Evolutionary conservation across 345 rosid species (phyloP).

Genomic region (Eucalyptus cladocalyx): DNA sequence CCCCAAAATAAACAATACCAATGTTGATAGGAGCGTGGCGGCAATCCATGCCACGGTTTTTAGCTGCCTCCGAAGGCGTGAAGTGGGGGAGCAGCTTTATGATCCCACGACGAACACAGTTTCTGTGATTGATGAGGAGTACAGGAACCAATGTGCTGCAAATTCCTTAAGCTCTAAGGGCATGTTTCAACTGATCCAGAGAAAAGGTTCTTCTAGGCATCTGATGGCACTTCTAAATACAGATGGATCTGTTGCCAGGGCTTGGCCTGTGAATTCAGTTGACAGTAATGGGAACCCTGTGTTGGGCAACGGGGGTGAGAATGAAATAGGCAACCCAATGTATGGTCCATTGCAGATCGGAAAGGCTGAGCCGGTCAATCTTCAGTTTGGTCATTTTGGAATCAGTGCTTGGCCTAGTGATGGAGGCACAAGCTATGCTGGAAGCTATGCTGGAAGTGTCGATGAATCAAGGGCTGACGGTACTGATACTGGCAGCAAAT

Average conservation of each 20-base stretch:
- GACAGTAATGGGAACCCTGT: slow-evolving; percentile 40
- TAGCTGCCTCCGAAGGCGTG: slow-evolving; percentile 87
- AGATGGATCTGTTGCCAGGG: slow-evolving; percentile 91
- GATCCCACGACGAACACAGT: slow-evolving; percentile 77
- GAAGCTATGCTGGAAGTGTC: slow-evolving; percentile 83
- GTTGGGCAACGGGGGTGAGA: slow-evolving; percentile 20
- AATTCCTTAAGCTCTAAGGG: slow-evolving; percentile 93
- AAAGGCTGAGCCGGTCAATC: slow-evolving; percentile 89
- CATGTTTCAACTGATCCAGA: slow-evolving; percentile 93
- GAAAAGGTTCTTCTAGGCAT: slow-evolving; percentile 92
- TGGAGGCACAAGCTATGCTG: slow-evolving; percentile 86
- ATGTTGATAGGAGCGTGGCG: slow-evolving; percentile 95
- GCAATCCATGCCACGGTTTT: slow-evolving; percentile 96
- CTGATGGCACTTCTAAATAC: slow-evolving; percentile 95
- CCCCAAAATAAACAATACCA: slow-evolving; percentile 94
- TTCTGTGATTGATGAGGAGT: slow-evolving; percentile 74
- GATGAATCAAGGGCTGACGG: slow-evolving; percentile 73
- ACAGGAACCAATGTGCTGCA: slow-evolving; percentile 86
- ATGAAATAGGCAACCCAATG: slow-evolving; percentile 50
- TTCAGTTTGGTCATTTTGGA: slow-evolving; percentile 91
- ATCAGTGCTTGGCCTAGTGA: slow-evolving; percentile 98
- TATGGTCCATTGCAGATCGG: slow-evolving; percentile 73
- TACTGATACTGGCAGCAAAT: slow-evolving; percentile 72
- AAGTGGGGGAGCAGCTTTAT: slow-evolving; percentile 78
- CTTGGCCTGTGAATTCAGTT: slow-evolving; percentile 76